Base-by-base conservation (phyloP, 768 basidiomycete species). In the Kwoniella newhampshirensis region DNA sequence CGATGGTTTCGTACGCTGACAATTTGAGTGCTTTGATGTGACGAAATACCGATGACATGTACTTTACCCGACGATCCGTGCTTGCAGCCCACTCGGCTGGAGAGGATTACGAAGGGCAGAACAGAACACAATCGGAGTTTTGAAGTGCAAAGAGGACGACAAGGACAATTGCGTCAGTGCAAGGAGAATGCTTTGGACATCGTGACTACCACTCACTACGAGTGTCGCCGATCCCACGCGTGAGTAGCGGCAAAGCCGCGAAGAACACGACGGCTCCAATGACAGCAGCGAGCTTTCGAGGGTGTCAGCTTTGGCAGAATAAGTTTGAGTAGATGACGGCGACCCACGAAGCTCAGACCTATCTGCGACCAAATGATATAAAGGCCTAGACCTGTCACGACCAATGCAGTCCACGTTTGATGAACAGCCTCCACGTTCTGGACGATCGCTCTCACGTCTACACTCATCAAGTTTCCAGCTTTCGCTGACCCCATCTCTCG, bases 21-120 rank as follows among this genome's bases (percentile, higher is more conserved):
- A 63, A 26, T 27, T 63, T 63, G 46, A 63, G 41, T 6, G 62
- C 62, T 41, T 63, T 63, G 44, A 63, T 59, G 35, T 63, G 62
- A 9, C 42, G 51, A 5, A 63, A 23, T 20, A 63, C 62, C 7
- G 62, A 63, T 4, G 57, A 32, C 26, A 54, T 63, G 52, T 56
- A 63, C 20, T 55, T 48, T 26, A 63, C 62, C 9, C 62, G 51
- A 2, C 18, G n/a, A 51, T 63, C 62, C 12, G 62, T 63, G n/a
- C 36, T 23, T 21, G 36, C 40, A 1, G 51, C 62, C 56, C 57
- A 63, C 5, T 7, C 42, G 6, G 35, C 55, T 54, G 30, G 17
- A 27, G 11, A 17, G 37, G 20, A 18, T 27, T n/a, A 56, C 48
- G n/a, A n/a, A n/a, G n/a, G n/a, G n/a, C n/a, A n/a, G n/a, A n/a